Evolutionary conservation across 202 grass and related monocot genomes (phyloP), one percentile per base, ranked within the genome.

Genomic region (Tripidium arundinaceum): DNA sequence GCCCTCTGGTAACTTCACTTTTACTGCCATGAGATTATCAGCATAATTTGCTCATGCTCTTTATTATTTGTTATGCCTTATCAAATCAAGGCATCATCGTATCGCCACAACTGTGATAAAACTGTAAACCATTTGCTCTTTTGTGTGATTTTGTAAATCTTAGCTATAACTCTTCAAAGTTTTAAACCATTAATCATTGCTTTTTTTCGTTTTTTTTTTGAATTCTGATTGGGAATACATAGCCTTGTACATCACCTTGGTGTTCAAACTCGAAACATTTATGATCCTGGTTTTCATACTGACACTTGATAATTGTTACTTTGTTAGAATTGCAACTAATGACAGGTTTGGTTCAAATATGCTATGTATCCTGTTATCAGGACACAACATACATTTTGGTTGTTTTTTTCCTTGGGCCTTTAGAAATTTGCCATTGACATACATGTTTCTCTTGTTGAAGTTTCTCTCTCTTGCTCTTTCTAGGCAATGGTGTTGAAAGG

Each of bases 381-480:
- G 18, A 75, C 41, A 79, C 3, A 24, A 19, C 43, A 37, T 52
- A 24, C 11, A 29, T 25, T 18, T 83, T 37, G 1, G 28, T 10
- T 42, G 7, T 31, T 26, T 61, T 40, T 79, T 59, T 36, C 14
- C 28, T 59, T 79, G 27, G 47, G 29, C 7, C 54, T 63, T 80
- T 1, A 34, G 79, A 62, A 79, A n/a, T 71, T 65, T 7, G 2
- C 38, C 59, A 71, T 64, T 42, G 14, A 74, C 59, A 26, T 81
- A 18, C 52, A 37, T 83, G 65, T 45, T 65, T 72, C 43, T 57
- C 22, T 60, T 18, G 21, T 46, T 70, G 10, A 62, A 22, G 16
- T 62, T 88, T 79, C 16, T 79, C n/a, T 2, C 52, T n/a, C n/a
- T 47, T 59, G 65, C 25, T 64, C 33, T 64, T 81, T 61, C 21